Evolutionary conservation across 192 early-diverging fungal species (phyloP), one percentile per base, ranked within the genome.

Genomic region (Fimicolochytrium jonesii): DNA sequence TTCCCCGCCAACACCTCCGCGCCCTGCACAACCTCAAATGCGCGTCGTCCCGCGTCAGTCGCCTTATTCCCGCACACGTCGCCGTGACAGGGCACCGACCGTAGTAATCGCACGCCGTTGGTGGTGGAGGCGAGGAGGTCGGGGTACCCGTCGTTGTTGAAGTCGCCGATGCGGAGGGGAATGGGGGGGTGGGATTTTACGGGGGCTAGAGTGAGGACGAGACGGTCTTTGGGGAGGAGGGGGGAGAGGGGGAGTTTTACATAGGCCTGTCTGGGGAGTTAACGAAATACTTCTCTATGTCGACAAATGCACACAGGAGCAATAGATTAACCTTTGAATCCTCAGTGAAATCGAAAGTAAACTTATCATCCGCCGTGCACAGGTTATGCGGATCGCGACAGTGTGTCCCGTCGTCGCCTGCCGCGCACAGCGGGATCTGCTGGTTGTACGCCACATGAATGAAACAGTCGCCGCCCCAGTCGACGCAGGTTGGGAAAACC

Each of bases 141-240:
- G 0, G 93, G 90, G 66, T 89, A 94, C 20, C 93, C 93, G 70
- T 97, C 94, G 51, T 91, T 77, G 52, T 94, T 88, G 59, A 87
- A 88, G 56, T 97, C 94, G 26, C 88, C 71, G 11, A 72, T 30
- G 4, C 71, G 60, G 15, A 73, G 28, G 10, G 59, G 59, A 35
- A 45, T 64, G 31, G 68, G 57, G 10, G 31, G 28, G 15, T 26
- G 59, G 37, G 29, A 48, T 41, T 67, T 67, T 10, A 59, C 22
- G 4, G 28, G 20, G 23, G 18, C 26, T 22, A 13, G 26, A 13
- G 11, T 33, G 17, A 67, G 56, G 1, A 39, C 11, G 28, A 67
- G 25, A 6, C 29, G 20, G 5, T 60, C 66, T 42, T 6, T 43
- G 5, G 46, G n/a, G 13, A 37, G 29, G 5, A 67, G 39, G 23